phyloP scores from a whole-genome alignment of 192 early-diverging fungal genomes.

The Coemansia sp. region DNA sequence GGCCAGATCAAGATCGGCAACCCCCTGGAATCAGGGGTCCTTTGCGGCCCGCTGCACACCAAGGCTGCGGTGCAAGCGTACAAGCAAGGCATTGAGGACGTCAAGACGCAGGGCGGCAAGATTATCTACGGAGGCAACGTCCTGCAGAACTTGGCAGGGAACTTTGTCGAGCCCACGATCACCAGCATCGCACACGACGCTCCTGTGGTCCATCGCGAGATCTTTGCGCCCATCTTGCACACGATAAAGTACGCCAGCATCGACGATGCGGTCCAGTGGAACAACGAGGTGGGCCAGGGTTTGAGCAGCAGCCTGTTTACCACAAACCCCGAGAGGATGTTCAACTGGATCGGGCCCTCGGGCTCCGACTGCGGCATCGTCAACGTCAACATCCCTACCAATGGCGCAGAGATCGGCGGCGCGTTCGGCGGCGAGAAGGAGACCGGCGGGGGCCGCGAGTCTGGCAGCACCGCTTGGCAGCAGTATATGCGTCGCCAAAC shows the following conservation, averaged over 20 bases:
- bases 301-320: conserved; percentile 87
- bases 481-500: conserved; percentile 84
- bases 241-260: conserved; percentile 77
- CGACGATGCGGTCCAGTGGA: conserved; percentile 83
- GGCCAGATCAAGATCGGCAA: conserved; percentile 85
- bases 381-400: conserved; percentile 96
- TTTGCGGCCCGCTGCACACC: conserved; percentile 94
- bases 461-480: conserved; percentile 93
- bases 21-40: conserved; percentile 76
- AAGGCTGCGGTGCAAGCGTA: conserved; percentile 77
- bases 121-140: conserved; percentile 85
- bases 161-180: conserved; percentile 93
- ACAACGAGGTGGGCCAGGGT: conserved; percentile 91
- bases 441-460: conserved; percentile 91
- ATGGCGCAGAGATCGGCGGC: conserved; percentile 96
- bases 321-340: conserved; percentile 73
- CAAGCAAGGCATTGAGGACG: conserved; percentile 72
- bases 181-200: conserved; percentile 77
- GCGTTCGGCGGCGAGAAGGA: conserved; percentile 99
- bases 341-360: conserved; percentile 89
- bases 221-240: conserved; percentile 94
- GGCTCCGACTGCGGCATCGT: conserved; percentile 93
- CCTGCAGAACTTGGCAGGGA: conserved; percentile 68
- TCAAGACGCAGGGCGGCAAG: conserved; percentile 82
- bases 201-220: conserved; percentile 86